Conservation (phyloP, 768 basidiomycete species). For the Russula griseocarnosa region DNA sequence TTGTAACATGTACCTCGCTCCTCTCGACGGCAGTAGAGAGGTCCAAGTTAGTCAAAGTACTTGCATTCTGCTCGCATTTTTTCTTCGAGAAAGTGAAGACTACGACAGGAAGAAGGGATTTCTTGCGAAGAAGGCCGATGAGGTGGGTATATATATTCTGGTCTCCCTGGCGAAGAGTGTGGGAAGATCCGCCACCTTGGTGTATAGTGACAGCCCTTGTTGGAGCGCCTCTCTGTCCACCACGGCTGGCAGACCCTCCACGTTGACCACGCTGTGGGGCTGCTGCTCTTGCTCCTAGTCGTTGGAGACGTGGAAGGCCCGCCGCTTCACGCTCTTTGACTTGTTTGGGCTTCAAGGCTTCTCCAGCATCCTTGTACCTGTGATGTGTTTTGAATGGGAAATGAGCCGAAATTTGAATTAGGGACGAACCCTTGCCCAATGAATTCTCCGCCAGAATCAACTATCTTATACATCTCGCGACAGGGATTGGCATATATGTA, state of each 20-base stretch:
- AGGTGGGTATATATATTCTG: slow-evolving; percentile 94
- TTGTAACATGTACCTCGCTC: slow-evolving; percentile 92
- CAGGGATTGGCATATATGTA: slow-evolving; percentile 92
- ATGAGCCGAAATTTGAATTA: not conserved
- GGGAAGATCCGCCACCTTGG: slow-evolving; percentile 38
- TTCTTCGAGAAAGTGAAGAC: slow-evolving; percentile 98
- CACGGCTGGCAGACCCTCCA: slow-evolving; percentile 47
- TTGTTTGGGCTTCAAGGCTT: slow-evolving; percentile 88
- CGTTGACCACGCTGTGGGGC: slow-evolving; percentile 46
- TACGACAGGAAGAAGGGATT: slow-evolving; percentile 84
- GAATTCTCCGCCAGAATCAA: slow-evolving; percentile 76
- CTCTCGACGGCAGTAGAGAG: slow-evolving; percentile 87
- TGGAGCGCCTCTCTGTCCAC: slow-evolving; percentile 35
- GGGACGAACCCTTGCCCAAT: slow-evolving; percentile 59
- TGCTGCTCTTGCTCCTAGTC: slow-evolving; percentile 75
- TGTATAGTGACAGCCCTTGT: slow-evolving; percentile 38
- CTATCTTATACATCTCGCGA: slow-evolving; percentile 89
- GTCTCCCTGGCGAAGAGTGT: slow-evolving; percentile 71
- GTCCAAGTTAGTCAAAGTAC: slow-evolving; percentile 82
- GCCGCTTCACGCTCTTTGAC: slow-evolving; percentile 98
- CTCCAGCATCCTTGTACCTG: slow-evolving; percentile 87
- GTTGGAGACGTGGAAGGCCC: slow-evolving; percentile 81
- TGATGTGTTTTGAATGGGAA: not conserved
- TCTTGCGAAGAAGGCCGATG: slow-evolving; percentile 80
- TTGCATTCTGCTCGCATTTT: slow-evolving; percentile 93